Base-by-base conservation (phyloP, 352 stramenopile species). In the Achlya hypogyna region DNA sequence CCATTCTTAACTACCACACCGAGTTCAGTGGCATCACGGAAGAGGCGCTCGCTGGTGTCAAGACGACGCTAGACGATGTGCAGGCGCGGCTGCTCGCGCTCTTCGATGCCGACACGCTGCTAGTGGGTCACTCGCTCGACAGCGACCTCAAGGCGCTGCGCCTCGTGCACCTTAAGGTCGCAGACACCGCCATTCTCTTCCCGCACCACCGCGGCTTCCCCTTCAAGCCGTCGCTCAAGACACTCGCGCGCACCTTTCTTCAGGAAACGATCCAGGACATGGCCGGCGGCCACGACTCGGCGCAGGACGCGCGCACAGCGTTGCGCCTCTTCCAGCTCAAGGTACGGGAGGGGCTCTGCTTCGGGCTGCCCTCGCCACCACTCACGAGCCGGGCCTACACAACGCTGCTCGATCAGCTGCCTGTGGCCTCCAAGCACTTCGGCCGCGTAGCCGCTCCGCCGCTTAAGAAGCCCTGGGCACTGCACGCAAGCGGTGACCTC, bases 1-100 rank as follows among this genome's bases (percentile, higher is more conserved):
- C 78, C 10, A 93, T 96, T 67, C 82, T 95, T 67, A 91, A 95
- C 70, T 96, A 95, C 73, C 79, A 92, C 74, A 96, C 88, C 9
- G 74, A 89, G 75, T 95, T 88, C 71, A 95, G 85, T 62, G 88
- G 88, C n/a, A 95, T 96, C 56, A 93, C 84, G 4, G 74, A 76
- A 31, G 80, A 93, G 68, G 84, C 77, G n/a, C 67, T 94, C 34
- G 60, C 71, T 14, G 65, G 77, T 14, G 87, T 82, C 18, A 86
- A 74, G 5, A 70, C 69, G 42, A 88, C 81, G 10, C 42, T 95
- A 22, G 77, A 76, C 10, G 84, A 96, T 52, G 86, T 93, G 25
- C 86, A 95, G 63, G 70, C 71, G 0, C 74, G 84, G 42, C 56
- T 96, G 34, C 62, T 79, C 0, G 72, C 71, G 16, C 69, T 91